Percentiles rank a stretch among this genome's conserved stretches.
Evolutionary conservation across 2,329 filamentous ascomycete species (phyloP).

Genomic region (Zasmidium cellare): DNA sequence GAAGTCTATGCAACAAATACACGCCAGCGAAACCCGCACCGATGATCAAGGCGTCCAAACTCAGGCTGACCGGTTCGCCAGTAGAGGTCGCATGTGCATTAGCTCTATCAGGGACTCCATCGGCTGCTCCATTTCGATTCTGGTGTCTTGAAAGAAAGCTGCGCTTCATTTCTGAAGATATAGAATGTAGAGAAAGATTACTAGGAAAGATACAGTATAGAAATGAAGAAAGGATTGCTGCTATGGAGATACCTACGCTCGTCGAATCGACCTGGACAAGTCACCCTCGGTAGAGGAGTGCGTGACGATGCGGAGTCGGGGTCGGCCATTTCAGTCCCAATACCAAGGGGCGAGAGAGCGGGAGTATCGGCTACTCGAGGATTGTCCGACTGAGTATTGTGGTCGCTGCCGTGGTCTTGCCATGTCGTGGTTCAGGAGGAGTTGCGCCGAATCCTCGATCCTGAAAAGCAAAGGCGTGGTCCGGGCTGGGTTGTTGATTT

Average conservation of each 20-base stretch:
- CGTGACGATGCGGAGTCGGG: background rate
- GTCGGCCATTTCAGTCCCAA: no score
- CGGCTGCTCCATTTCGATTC: background rate
- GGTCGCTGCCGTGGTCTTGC: no score
- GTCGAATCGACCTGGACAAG: background rate
- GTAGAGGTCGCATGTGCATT: background rate
- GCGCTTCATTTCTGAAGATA: background rate
- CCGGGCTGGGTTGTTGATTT: no score
- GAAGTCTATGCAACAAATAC: constrained; percentile 4
- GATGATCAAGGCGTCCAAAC: constrained; percentile 8
- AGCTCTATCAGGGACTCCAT: background rate
- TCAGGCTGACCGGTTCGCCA: constrained; percentile 1
- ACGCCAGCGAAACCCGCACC: constrained; percentile 22
- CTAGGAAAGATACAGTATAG: no score
- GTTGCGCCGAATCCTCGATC: no score
- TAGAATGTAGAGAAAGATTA: no score
- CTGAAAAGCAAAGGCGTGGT: no score
- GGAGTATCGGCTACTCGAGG: no score
- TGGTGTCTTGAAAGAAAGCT: background rate
- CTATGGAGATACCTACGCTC: background rate
- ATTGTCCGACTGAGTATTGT: no score
- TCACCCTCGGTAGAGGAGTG: background rate
- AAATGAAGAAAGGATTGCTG: no score
- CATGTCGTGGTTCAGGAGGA: no score
- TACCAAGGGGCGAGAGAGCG: no score